phyloP scores from a whole-genome alignment of 2,329 filamentous ascomycete species.

The Fusarium verticillioides region DNA sequence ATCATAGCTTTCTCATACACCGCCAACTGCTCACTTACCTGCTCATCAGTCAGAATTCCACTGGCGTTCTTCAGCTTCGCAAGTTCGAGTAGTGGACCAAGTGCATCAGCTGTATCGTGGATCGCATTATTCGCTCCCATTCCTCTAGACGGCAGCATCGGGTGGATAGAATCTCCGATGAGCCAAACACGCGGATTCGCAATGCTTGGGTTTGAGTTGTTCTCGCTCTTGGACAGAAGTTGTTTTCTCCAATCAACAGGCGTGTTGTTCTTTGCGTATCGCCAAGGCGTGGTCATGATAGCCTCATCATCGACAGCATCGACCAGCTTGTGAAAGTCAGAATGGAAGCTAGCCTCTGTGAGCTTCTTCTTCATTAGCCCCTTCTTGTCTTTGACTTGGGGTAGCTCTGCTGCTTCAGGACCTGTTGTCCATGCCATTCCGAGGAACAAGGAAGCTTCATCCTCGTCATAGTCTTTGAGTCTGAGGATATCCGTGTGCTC shows the following conservation, averaged over 20 bases:
- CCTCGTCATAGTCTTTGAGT: background rate
- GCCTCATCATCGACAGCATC: background rate
- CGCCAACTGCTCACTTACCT: fast-evolving
- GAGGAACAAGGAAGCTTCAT: background rate
- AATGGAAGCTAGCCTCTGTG: background rate
- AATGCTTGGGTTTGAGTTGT: fast-evolving
- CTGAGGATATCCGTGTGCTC: background rate
- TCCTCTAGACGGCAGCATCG: background rate
- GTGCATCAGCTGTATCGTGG: background rate
- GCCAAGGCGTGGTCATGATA: background rate
- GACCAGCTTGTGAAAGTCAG: background rate
- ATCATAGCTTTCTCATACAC: background rate
- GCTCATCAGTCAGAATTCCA: background rate
- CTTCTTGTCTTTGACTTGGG: background rate
- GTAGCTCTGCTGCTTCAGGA: background rate
- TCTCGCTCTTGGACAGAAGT: fast-evolving
- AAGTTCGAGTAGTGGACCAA: background rate
- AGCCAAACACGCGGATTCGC: background rate
- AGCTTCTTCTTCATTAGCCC: background rate
- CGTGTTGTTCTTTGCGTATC: background rate
- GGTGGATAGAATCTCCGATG: background rate
- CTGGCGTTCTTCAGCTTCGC: fast-evolving
- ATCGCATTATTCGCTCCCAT: background rate
- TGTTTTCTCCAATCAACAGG: background rate
- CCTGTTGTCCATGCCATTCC: background rate